These are phyloP conservation scores for Prunus armeniaca DNA, from an alignment of 306 rosid genomes.

Conservation along the genomic window DNA sequence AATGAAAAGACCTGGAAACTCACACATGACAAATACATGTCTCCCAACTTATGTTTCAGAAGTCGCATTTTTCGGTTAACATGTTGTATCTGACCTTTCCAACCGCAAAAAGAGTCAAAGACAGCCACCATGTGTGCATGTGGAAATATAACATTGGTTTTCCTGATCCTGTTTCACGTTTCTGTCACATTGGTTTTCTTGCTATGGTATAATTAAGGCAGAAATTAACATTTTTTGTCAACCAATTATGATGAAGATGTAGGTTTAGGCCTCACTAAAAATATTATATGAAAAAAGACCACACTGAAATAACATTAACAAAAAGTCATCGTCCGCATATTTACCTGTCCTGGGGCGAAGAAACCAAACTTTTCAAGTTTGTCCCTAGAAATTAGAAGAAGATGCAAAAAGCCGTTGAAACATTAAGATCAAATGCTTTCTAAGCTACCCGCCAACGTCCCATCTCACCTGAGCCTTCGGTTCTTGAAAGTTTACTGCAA, in stretches of 20 bases:
- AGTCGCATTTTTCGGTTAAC: not conserved
- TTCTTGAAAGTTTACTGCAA: constrained; percentile 27
- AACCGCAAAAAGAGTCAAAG: not conserved
- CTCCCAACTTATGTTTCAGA: not conserved
- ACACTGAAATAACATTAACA: too few species aligned
- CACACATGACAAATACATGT: not conserved
- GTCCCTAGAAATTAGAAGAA: not conserved
- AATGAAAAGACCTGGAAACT: not conserved
- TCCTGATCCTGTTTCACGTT: too few species aligned
- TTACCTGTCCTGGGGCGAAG: not conserved
- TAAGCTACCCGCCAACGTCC: constrained; percentile 29
- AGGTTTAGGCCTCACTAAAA: too few species aligned
- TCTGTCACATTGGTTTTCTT: too few species aligned
- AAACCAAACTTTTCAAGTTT: not conserved
- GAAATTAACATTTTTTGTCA: too few species aligned
- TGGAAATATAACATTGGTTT: too few species aligned
- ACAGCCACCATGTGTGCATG: too few species aligned
- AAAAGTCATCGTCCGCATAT: not conserved
- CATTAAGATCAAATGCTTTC: constrained; percentile 28
- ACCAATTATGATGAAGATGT: too few species aligned
- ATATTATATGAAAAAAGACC: too few species aligned
- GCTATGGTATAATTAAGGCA: too few species aligned
- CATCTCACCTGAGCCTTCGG: constrained; percentile 35
- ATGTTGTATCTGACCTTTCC: not conserved
- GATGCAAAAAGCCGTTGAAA: not conserved